Conservation (phyloP, 2,329 filamentous ascomycete genomes). For the Botrytis fabae region DNA sequence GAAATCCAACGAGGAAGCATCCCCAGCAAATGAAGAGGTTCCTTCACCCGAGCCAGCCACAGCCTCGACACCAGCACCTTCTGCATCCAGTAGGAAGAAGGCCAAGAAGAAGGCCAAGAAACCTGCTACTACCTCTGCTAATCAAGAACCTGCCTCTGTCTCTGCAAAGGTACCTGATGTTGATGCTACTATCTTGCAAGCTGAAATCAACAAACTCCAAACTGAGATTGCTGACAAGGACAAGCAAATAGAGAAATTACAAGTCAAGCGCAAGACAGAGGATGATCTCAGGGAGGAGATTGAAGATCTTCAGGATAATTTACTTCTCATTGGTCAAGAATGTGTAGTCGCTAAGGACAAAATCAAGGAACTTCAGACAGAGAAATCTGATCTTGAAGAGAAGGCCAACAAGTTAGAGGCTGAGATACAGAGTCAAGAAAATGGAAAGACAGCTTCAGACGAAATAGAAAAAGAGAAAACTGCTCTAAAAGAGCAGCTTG, state of each 20-base stretch:
- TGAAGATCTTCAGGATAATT: conserved; percentile 75
- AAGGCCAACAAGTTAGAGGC: conserved; percentile 68
- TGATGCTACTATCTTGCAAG: conserved; percentile 28
- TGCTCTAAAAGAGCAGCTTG: background rate
- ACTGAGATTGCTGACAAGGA: conserved; percentile 46
- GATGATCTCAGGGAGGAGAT: conserved; percentile 83
- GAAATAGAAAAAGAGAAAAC: background rate
- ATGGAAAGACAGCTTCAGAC: background rate
- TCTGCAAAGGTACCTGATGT: conserved; percentile 26
- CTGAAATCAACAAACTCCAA: conserved; percentile 38
- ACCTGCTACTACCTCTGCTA: conserved; percentile 44
- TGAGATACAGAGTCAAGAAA: conserved; percentile 72
- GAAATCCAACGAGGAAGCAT: conserved; percentile 27
- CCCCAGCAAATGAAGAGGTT: conserved; percentile 23
- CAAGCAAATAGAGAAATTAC: conserved; percentile 68
- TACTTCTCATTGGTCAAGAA: conserved; percentile 77
- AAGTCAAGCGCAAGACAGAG: conserved; percentile 69
- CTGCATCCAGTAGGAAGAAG: conserved; percentile 66
- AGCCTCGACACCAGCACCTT: conserved; percentile 38
- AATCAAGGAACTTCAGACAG: conserved; percentile 66
- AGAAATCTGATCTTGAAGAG: conserved; percentile 65
- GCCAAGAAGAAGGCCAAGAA: conserved; percentile 77
- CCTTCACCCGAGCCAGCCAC: conserved; percentile 46
- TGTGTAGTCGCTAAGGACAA: conserved; percentile 81
- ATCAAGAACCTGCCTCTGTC: conserved; percentile 34